phyloP scores from a whole-genome alignment of 176 grass and related monocot species.

The Cenchrus purpureus region DNA sequence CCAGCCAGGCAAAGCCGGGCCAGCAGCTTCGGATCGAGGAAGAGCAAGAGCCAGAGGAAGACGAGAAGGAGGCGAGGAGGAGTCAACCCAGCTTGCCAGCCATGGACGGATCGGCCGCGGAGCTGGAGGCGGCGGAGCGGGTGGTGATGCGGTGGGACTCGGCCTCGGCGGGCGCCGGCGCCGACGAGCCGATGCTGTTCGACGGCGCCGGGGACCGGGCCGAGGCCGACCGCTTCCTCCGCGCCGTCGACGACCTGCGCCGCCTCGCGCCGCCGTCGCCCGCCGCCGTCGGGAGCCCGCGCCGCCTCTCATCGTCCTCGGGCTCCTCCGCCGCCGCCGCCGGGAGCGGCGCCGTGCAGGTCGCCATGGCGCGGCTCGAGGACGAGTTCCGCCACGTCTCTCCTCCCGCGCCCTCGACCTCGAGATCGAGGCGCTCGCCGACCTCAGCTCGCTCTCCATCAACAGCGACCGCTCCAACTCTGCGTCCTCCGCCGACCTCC shows the following conservation, averaged over 20 bases:
- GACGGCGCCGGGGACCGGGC: constrained; percentile 42
- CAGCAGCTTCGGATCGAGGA: constrained; percentile 20
- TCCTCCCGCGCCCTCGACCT: constrained; percentile 58
- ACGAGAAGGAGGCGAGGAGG: constrained; percentile 27
- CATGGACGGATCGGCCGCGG: constrained; percentile 61
- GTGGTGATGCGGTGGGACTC: constrained; percentile 64
- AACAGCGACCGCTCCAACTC: constrained; percentile 45
- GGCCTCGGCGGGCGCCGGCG: constrained; percentile 18
- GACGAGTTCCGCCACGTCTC: constrained; percentile 84
- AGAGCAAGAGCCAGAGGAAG: not conserved
- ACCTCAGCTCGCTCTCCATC: constrained; percentile 60
- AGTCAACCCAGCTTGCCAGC: constrained; percentile 42
- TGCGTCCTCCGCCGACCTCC: constrained; percentile 30
- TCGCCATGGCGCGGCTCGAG: constrained; percentile 78
- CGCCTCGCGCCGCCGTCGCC: constrained; percentile 53
- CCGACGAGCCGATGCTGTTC: constrained; percentile 66
- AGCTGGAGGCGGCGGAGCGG: constrained; percentile 67
- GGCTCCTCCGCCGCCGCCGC: constrained; percentile 30
- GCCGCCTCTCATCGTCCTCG: constrained; percentile 47
- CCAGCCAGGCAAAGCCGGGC: not conserved
- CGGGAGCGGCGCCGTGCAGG: constrained; percentile 39
- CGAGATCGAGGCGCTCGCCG: constrained; percentile 62
- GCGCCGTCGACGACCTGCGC: constrained; percentile 69
- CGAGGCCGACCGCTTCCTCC: constrained; percentile 65
- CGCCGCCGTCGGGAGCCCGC: constrained; percentile 54